phyloP scores from a whole-genome alignment of 108 stramenopile species.

The Nitzschia inconspicua region DNA sequence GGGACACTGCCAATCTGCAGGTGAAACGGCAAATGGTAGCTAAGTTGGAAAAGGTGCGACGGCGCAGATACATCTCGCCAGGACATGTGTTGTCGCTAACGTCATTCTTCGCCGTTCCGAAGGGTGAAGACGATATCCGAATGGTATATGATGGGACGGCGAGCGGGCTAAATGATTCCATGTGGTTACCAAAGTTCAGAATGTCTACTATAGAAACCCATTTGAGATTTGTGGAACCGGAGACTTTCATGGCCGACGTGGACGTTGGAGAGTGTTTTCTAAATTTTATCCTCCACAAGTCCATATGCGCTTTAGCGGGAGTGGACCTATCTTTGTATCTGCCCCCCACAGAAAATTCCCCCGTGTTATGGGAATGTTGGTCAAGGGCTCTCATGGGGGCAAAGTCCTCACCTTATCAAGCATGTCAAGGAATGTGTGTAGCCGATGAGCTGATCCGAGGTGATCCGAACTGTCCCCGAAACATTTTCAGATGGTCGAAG shows the following conservation, averaged over 20 bases:
- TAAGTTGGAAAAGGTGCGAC: too few relatives aligned
- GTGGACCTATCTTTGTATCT: conserved; percentile 14
- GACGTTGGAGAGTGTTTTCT: conserved; percentile 51
- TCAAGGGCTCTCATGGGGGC: conserved; percentile 36
- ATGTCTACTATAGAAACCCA: conserved; percentile 28
- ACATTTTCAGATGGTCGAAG: conserved; percentile 34
- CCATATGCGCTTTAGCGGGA: neutral
- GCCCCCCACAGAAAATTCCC: too few relatives aligned
- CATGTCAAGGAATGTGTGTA: neutral
- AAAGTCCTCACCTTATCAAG: conserved; percentile 27
- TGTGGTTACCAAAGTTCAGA: conserved; percentile 33
- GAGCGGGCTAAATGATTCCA: conserved; percentile 25
- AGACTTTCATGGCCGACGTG: conserved; percentile 13
- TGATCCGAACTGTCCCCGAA: conserved; percentile 1
- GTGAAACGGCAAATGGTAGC: too few relatives aligned
- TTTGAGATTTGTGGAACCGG: conserved; percentile 9
- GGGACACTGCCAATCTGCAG: too few relatives aligned
- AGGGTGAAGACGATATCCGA: conserved; percentile 33
- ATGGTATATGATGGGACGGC: conserved; percentile 43
- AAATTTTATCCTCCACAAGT: conserved; percentile 26
- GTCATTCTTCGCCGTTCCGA: too few relatives aligned
- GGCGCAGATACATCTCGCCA: too few relatives aligned
- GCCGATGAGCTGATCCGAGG: conserved; percentile 20
- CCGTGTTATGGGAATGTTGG: conserved; percentile 25
- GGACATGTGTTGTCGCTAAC: too few relatives aligned